phyloP scores from a whole-genome alignment of 129 eudicot species.

The Helianthus tuberosus region DNA sequence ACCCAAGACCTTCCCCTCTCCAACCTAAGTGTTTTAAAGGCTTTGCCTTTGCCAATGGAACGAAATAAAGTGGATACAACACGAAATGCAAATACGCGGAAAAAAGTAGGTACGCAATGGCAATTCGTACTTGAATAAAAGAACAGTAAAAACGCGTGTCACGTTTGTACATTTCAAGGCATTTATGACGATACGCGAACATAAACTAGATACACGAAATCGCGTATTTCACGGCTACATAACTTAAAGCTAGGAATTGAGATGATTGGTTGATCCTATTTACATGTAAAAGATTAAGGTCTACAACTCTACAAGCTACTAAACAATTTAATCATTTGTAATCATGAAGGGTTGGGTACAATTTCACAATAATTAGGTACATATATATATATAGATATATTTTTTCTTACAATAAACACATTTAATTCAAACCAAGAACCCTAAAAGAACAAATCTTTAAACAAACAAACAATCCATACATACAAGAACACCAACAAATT shows the following conservation, averaged over 20 bases:
- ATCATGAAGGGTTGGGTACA: not conserved
- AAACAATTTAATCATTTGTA: conserved; percentile 21
- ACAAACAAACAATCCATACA: not conserved
- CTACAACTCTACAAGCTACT: too few species aligned
- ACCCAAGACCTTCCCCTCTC: too few species aligned
- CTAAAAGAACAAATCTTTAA: not conserved
- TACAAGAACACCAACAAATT: not conserved
- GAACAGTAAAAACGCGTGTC: not conserved
- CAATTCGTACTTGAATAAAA: not conserved
- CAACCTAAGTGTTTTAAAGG: too few species aligned
- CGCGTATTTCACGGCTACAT: not conserved
- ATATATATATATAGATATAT: not conserved
- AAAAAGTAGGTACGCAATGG: not conserved
- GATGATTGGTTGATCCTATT: conserved; percentile 16
- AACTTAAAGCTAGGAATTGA: too few species aligned
- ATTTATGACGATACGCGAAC: not conserved
- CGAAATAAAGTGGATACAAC: too few species aligned
- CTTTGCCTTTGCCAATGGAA: too few species aligned
- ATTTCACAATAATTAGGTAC: conserved; percentile 16
- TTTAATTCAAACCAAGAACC: conserved; percentile 14
- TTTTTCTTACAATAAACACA: conserved; percentile 4
- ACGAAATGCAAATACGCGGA: too few species aligned
- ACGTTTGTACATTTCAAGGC: not conserved
- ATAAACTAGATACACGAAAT: not conserved
- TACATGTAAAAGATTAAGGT: not conserved